Base-by-base conservation (phyloP, 2,329 filamentous ascomycete genomes). In the Colletotrichum scovillei region DNA sequence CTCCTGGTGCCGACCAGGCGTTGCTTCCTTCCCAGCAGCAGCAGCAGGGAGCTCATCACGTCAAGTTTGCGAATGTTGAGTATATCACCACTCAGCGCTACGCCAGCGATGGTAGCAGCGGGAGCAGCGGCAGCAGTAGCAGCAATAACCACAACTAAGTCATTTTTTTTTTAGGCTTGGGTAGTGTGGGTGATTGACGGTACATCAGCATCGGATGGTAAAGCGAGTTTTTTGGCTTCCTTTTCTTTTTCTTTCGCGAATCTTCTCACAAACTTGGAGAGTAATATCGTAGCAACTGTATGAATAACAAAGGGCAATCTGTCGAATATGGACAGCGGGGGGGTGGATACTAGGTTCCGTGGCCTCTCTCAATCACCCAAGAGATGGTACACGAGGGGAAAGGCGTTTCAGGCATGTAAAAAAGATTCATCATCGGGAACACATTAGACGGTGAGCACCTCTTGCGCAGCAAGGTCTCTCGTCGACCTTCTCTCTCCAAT, bases 381-480 rank as follows among this genome's bases (percentile, higher is more conserved):
- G 26, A 49, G 49, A 62, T 28, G 56, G 56, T 30, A 9, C 7
- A 57, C 28, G 24, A 57, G 16, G 60, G 38, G 11, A n/a, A 49
- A 19, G 42, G 67, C 69, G 69, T 72, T 68, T 68, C n/a, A 55
- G 32, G 56, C 32, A 24, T 26, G 49, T 57, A 32, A 71, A 71
- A 71, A 60, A 42, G 2, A 28, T 35, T 35, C 32, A 7, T 42
- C 38, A 38, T n/a, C 19, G 9, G 6, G 53, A 58, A 30, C 9
- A 8, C 4, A 35, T 19, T 3, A 14, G 53, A 59, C 52, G 38
- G 30, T 26, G 46, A n/a, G 35, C 32, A 35, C 28, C n/a, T 49
- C 3, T 30, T 35, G 32, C 32, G 32, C 32, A 5, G 26, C 19
- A n/a, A 19, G 30, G 32, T 35, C 58, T 38, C 30, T 55, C 38